phyloP scores from a whole-genome alignment of 1,139 yeast species.

The Kluyveromyces sp. region DNA sequence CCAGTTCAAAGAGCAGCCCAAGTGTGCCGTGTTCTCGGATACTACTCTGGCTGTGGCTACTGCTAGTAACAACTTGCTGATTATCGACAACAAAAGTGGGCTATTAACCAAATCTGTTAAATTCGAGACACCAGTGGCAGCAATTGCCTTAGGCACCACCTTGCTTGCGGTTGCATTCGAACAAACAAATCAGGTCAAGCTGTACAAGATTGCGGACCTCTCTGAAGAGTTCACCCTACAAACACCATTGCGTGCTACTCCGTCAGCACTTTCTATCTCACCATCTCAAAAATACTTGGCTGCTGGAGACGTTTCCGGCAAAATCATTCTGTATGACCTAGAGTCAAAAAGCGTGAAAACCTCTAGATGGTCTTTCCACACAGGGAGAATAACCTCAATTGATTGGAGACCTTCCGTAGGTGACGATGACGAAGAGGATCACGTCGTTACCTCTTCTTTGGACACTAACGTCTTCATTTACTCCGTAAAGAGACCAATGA shows the following conservation, averaged over 20 bases:
- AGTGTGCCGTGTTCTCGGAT: conserved; percentile 38
- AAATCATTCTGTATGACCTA: conserved; percentile 61
- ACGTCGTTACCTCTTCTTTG: conserved; percentile 69
- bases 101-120: conserved; percentile 25
- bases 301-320: conserved; percentile 82
- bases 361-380: conserved; percentile 93
- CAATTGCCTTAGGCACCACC: conserved; percentile 36
- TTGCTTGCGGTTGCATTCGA: conserved; percentile 47
- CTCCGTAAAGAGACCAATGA: conserved; percentile 70
- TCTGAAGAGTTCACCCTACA: conserved; percentile 19
- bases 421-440: conserved; percentile 54
- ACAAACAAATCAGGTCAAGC: conserved; percentile 33
- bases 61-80: conserved; percentile 27
- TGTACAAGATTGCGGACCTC: conserved; percentile 36
- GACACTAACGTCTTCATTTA: conserved; percentile 79
- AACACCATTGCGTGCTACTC: conserved; percentile 49
- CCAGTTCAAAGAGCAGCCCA: conserved; percentile 57
- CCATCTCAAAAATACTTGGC: conserved; percentile 67
- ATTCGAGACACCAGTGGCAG: conserved; percentile 38
- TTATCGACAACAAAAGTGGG: conserved; percentile 25
- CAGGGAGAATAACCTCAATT: conserved; percentile 69
- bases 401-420: conserved; percentile 45
- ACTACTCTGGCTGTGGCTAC: conserved; percentile 35
- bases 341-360: conserved; percentile 57
- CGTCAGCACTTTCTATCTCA: conserved; percentile 60